Evolutionary conservation across 305 asterid genomes (phyloP), one percentile per base, ranked within the genome.

Genomic region (Plantago lanceolata): DNA sequence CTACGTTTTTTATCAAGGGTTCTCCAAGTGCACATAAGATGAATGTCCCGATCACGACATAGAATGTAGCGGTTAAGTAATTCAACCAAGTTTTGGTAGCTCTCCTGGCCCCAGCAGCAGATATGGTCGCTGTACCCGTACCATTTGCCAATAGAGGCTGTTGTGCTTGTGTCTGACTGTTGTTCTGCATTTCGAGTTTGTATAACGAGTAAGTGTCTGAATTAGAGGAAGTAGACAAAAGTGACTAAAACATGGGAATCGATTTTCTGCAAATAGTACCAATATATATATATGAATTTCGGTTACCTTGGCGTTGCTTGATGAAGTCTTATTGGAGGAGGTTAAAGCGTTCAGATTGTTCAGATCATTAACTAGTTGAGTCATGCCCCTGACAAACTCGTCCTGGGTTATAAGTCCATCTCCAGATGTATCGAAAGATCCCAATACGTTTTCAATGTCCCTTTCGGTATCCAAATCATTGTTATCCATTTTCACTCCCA

Each of bases 371-470:
- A 75, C 78, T 68, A 79, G 40, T 54, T 57, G 70, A 12, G 75
- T 74, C 81, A 81, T 76, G 62, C 76, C 78, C 18, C 63, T 61
- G 52, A 76, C 33, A 64, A 83, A 83, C 59, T 83, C 89, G 0
- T 81, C 83, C 60, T 18, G 76, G 45, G 15, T 63, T 48, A 83
- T 76, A 56, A 57, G 71, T 18, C 78, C 84, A 48, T 83, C 82
- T 2, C 77, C 78, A 7, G 78, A 64, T 53, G 76, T 54, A 61
- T 81, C 89, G 2, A 83, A 83, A 33, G 73, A 73, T 5, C 65
- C 59, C 73, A 75, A 52, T 49, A 81, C 69, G 63, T 47, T 65
- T 58, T 81, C 89, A 0, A 81, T 65, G 31, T 72, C 76, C 51
- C 73, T 68, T 1, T 76, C 73, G 16, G 75, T 69, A 60, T 63